phyloP scores from a whole-genome alignment of 805 yeast genomes.

The Yamadazyma laniorum region DNA sequence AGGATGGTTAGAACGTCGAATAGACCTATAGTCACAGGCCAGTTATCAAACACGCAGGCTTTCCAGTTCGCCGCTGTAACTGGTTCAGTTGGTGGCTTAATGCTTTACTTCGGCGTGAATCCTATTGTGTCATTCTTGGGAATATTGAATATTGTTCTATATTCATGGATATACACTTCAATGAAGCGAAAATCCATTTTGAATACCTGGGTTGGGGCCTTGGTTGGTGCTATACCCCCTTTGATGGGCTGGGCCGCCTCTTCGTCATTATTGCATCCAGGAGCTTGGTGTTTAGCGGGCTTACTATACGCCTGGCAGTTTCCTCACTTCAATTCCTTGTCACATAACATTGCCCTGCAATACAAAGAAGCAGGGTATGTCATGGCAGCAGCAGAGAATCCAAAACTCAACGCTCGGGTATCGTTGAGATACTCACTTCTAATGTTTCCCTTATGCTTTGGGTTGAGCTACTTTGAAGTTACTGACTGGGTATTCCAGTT shows the following conservation, averaged over 20 bases:
- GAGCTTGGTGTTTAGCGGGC: conserved; percentile 92
- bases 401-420: conserved; percentile 88
- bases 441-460: conserved; percentile 92
- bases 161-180: conserved; percentile 90
- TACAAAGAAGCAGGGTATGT: conserved; percentile 92
- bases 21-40: conserved; percentile 88
- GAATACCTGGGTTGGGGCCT: conserved; percentile 98
- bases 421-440: conserved; percentile 85
- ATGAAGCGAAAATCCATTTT: conserved; percentile 79
- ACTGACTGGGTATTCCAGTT: conserved; percentile 78
- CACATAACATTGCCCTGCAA: conserved; percentile 84
- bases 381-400: conserved; percentile 95
- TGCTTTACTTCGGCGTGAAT: conserved; percentile 79
- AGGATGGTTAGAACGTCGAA: conserved; percentile 84
- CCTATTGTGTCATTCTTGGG: conserved; percentile 84
- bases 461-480: conserved; percentile 71
- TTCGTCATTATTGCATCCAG: conserved; percentile 75
- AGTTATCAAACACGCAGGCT: conserved; percentile 73
- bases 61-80: conserved; percentile 72
- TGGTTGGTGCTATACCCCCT: conserved; percentile 99
- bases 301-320: conserved; percentile 96
- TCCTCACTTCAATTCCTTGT: conserved; percentile 92
- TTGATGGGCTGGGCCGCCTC: conserved; percentile 98
- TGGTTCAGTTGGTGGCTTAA: conserved; percentile 68
- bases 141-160: conserved; percentile 70